These are phyloP conservation scores for Colletotrichum sp. DNA, from an alignment of 2,329 filamentous ascomycete genomes.

Conservation along the genomic window DNA sequence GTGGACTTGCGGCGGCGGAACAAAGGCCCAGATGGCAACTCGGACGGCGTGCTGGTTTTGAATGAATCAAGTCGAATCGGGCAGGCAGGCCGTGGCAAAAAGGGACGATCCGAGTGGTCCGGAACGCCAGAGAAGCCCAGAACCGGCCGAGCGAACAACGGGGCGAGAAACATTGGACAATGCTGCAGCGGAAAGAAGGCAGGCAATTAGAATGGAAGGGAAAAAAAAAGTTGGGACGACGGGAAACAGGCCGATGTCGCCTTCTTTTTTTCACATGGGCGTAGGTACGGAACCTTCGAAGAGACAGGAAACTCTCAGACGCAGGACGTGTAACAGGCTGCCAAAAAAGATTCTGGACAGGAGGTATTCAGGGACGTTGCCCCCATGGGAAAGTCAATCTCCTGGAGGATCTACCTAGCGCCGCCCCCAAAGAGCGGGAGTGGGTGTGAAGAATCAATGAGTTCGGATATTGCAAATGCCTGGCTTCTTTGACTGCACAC, in stretches of 20 bases:
- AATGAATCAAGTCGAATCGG: conserved; percentile 20
- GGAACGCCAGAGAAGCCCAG: conserved; percentile 4
- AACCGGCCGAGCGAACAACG: background rate
- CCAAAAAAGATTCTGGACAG: background rate
- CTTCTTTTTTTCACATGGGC: background rate
- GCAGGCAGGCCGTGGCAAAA: conserved; percentile 24
- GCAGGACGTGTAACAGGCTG: background rate
- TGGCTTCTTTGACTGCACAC: background rate
- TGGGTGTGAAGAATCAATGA: background rate
- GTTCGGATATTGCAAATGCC: background rate
- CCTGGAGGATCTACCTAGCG: background rate
- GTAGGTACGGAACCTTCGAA: background rate
- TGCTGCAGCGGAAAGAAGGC: too few relatives aligned
- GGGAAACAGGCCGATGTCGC: background rate
- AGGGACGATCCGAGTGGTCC: conserved; percentile 23
- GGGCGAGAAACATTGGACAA: too few relatives aligned
- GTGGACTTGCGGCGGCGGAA: background rate
- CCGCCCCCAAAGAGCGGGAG: background rate
- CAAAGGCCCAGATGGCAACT: conserved; percentile 9
- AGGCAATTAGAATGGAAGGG: too few relatives aligned
- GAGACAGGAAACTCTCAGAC: too few relatives aligned
- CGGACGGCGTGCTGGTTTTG: background rate
- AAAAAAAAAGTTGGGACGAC: background rate
- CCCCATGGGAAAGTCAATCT: conserved; percentile 14
- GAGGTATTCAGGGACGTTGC: background rate